These are phyloP conservation scores for Plicaturopsis crispa DNA, from an alignment of 768 basidiomycete species.

Conservation along the genomic window DNA sequence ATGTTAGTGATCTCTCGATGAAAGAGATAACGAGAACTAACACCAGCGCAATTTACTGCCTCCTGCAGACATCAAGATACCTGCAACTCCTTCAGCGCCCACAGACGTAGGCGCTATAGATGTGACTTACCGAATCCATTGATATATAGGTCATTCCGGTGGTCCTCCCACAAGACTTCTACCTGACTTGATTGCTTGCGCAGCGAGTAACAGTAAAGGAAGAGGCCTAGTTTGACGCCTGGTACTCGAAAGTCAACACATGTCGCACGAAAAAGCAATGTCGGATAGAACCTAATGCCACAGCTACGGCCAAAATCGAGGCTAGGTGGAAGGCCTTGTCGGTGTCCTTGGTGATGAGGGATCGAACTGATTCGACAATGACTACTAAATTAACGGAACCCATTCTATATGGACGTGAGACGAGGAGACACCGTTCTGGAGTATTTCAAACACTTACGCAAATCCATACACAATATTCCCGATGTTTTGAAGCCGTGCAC, in stretches of 20 bases:
- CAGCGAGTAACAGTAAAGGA: constrained; percentile 79
- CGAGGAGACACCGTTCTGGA: constrained; percentile 1
- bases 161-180: constrained; percentile 93
- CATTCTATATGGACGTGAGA: constrained; percentile 30
- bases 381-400: constrained; percentile 49
- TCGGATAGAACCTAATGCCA: constrained; percentile 47
- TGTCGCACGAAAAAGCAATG: too few species aligned
- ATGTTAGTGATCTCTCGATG: background rate
- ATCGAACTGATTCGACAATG: constrained; percentile 47
- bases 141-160: constrained; percentile 86
- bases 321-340: constrained; percentile 41
- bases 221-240: constrained; percentile 83
- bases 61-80: constrained; percentile 36
- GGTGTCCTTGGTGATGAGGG: constrained; percentile 31
- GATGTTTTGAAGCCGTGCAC: constrained; percentile 44
- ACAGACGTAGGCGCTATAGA: too few species aligned
- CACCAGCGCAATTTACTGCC: constrained; percentile 41
- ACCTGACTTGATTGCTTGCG: constrained; percentile 86
- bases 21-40: constrained; percentile 16
- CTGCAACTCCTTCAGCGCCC: too few species aligned
- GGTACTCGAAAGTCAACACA: constrained; percentile 5
- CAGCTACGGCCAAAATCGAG: constrained; percentile 43
- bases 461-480: constrained; percentile 48
- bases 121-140: constrained; percentile 57
- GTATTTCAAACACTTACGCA: constrained; percentile 7